phyloP scores from a whole-genome alignment of 1,139 yeast species.

The Yamadazyma sp. region DNA sequence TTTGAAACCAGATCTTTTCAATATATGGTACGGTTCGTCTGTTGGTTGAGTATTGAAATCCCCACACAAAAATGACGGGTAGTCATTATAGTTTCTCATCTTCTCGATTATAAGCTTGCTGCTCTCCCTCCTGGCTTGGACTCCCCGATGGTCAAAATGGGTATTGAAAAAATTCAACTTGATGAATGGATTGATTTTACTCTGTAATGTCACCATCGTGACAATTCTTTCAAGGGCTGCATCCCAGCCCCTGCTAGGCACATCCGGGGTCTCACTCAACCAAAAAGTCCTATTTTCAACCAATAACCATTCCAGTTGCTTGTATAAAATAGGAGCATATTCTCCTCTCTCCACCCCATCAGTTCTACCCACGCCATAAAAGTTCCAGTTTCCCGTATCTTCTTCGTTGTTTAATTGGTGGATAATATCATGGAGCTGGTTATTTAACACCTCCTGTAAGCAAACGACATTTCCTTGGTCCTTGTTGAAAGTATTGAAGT shows the following conservation, averaged over 20 bases:
- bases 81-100: constrained; percentile 36
- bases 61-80: constrained; percentile 46
- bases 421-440: constrained; percentile 51
- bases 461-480: constrained; percentile 43
- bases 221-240: constrained; percentile 51
- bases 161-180: constrained; percentile 51
- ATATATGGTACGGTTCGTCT: constrained; percentile 48
- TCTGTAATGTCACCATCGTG: constrained; percentile 43
- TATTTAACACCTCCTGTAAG: constrained; percentile 54
- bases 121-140: constrained; percentile 44
- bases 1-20: constrained; percentile 32
- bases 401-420: constrained; percentile 26
- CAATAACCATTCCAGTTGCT: constrained; percentile 30
- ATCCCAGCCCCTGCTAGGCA: constrained; percentile 51
- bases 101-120: constrained; percentile 46
- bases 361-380: constrained; percentile 36
- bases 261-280: constrained; percentile 32
- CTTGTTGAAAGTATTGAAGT: constrained; percentile 28
- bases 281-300: constrained; percentile 32
- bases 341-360: constrained; percentile 34
- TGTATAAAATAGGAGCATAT: constrained; percentile 34
- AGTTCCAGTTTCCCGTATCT: constrained; percentile 28
- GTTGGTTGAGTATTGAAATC: constrained; percentile 58
- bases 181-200: constrained; percentile 24
- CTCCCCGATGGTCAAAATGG: constrained; percentile 59